Percentiles rank a stretch among this genome's conserved stretches.
Evolutionary conservation across 345 rosid species (phyloP).

Genomic region (Citrus mangshanensis): DNA sequence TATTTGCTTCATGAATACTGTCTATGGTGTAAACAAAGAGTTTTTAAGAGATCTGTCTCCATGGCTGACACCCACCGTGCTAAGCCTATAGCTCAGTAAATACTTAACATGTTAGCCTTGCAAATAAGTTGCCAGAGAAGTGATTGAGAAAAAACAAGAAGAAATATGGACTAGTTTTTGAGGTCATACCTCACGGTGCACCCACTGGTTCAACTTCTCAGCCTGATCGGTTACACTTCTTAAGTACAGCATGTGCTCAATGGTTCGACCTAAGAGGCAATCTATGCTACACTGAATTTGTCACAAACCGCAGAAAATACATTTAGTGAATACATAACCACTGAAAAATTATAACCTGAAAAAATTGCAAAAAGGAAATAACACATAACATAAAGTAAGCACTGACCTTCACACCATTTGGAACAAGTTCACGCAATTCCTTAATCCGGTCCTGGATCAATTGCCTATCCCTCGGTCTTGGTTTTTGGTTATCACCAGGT

Average conservation of each 20-base stretch:
- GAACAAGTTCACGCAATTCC: conserved; percentile 66
- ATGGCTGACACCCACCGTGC: background rate
- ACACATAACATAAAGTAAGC: background rate
- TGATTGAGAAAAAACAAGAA: too few species aligned
- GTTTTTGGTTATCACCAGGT: conserved; percentile 45
- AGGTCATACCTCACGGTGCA: conserved; percentile 42
- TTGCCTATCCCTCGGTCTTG: conserved; percentile 70
- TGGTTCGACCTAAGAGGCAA: conserved; percentile 51
- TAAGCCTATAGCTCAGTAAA: too few species aligned
- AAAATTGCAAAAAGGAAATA: background rate
- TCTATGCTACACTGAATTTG: conserved; percentile 70
- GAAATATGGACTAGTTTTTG: background rate
- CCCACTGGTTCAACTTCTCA: conserved; percentile 44
- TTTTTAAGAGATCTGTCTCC: background rate
- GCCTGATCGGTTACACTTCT: conserved; percentile 53
- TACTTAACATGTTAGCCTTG: too few species aligned
- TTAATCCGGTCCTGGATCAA: conserved; percentile 67
- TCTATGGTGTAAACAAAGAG: background rate
- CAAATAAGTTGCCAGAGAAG: background rate
- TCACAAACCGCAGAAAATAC: background rate
- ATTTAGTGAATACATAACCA: background rate
- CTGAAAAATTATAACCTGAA: background rate
- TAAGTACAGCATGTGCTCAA: conserved; percentile 55
- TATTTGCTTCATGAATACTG: background rate
- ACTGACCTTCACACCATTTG: conserved; percentile 52